Conservation (phyloP, 768 basidiomycete species). For the Cystofilobasidium macerans region DNA sequence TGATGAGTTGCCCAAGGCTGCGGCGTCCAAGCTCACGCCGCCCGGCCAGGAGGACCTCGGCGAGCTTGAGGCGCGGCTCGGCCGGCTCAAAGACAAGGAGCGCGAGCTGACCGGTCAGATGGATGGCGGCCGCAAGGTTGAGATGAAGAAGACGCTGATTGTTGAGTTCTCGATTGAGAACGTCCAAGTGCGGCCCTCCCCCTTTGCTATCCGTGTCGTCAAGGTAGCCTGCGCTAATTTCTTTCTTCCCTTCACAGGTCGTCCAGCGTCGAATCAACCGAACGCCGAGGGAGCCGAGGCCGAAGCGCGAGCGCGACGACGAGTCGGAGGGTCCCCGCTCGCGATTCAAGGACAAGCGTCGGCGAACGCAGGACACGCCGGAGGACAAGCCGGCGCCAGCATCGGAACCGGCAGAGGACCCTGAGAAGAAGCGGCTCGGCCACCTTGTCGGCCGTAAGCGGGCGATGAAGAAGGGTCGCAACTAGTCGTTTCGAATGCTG, state of each 20-base stretch:
- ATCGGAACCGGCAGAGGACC: not conserved
- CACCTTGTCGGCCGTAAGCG: not conserved
- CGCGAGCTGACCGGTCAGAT: conserved; percentile 36
- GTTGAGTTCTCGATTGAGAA: conserved; percentile 98
- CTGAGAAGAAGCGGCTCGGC: conserved; percentile 3
- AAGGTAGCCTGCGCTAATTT: conserved; percentile 28
- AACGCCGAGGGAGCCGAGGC: not conserved
- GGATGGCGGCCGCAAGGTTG: conserved; percentile 31
- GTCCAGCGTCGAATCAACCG: conserved; percentile 13
- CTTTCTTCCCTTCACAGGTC: not conserved
- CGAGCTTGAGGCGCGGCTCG: conserved; percentile 47
- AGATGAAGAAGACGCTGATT: conserved; percentile 50
- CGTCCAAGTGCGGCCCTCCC: conserved; percentile 47
- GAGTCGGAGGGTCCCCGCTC: conserved; percentile 26
- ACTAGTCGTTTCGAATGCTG: not conserved
- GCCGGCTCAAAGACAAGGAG: conserved; percentile 52
- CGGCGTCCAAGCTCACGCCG: not conserved
- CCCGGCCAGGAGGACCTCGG: conserved; percentile 42
- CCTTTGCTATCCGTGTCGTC: not conserved
- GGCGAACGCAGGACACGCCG: not conserved
- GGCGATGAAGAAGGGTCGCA: not conserved
- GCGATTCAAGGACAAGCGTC: conserved; percentile 5
- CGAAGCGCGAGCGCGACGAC: conserved; percentile 7
- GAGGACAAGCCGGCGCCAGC: not conserved
- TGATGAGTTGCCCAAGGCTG: conserved; percentile 16